Evolutionary conservation across 352 stramenopile genomes (phyloP), one percentile per base, ranked within the genome.

Genomic region (Phytopythium cucurbitacearum): DNA sequence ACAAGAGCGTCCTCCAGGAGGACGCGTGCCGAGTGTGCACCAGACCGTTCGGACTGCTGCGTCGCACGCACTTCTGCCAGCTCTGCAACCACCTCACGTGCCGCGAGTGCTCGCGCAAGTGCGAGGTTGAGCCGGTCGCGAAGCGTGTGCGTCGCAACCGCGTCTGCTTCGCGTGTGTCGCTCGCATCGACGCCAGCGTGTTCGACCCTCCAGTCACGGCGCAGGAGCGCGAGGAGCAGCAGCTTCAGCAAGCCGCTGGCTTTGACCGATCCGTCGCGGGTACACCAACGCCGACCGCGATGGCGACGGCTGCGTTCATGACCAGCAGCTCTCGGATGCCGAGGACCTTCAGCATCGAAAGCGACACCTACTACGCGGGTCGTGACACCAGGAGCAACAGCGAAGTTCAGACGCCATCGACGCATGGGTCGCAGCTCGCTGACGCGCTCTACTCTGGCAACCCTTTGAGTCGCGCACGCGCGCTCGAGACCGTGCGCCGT

Each of bases 401-500:
- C 33, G 41, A 34, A 7, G 16, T 15, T 5, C 10, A 37, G 3
- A 15, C 48, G 34, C 75, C 67, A 3, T 76, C 69, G 36, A 71
- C 65, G 32, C 42, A 69, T 7, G 53, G 78, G 40, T 56, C 65
- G 34, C 73, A 89, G 64, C 51, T 89, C 13, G 79, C 79, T 2
- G 70, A 85, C 8, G 79, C 80, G 39, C 56, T 89, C 6, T 87
- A 84, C 62, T 89, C 79, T 4, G 67, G 62, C 8, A 64, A 87
- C 40, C 69, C 74, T 3, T 45, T 73, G 21, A 67, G 65, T 34
- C 70, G 79, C 11, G 79, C 79, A 3, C 67, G 64, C 15, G 79
- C 79, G 5, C 62, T 89, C 7, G 72, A 85, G 38, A 59, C 72
- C 7, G 55, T 89, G 1, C 73, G 69, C 0, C 67, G 73, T 37